Conservation (phyloP, 768 basidiomycete genomes). For the Termitomyces sp. region DNA sequence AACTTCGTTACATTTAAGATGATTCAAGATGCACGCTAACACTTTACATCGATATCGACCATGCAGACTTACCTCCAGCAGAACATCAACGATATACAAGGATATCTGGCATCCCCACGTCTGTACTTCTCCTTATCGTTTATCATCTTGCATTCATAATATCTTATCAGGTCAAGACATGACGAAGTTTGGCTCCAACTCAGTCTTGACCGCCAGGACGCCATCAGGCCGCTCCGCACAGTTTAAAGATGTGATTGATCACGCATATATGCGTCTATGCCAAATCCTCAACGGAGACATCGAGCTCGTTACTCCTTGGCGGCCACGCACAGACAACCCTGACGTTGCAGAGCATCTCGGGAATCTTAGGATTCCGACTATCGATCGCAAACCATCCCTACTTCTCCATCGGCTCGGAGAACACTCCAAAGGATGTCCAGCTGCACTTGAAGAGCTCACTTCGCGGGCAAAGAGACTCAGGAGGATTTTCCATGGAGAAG, state of each 20-base stretch:
- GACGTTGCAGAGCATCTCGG: not conserved
- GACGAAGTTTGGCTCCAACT: not conserved
- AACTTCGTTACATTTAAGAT: too few species aligned
- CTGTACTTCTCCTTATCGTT: too few species aligned
- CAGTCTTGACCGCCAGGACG: not conserved
- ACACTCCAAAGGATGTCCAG: not conserved
- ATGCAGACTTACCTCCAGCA: too few species aligned
- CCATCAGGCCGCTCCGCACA: not conserved
- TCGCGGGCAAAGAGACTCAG: not conserved
- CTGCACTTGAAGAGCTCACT: not conserved
- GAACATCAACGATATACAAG: too few species aligned
- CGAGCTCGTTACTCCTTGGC: not conserved
- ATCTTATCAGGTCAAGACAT: not conserved
- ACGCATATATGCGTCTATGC: not conserved
- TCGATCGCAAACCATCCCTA: not conserved
- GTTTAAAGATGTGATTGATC: not conserved
- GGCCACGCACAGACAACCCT: not conserved
- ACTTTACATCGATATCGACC: too few species aligned
- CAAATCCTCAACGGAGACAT: not conserved
- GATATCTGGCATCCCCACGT: not conserved
- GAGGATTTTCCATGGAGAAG: not conserved
- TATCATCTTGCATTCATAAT: not conserved
- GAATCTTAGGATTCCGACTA: not conserved
- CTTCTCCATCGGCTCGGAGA: not conserved
- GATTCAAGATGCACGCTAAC: too few species aligned